These are phyloP conservation scores for Porpolomopsis calyptriformis DNA, from an alignment of 768 basidiomycete species.

Conservation along the genomic window DNA sequence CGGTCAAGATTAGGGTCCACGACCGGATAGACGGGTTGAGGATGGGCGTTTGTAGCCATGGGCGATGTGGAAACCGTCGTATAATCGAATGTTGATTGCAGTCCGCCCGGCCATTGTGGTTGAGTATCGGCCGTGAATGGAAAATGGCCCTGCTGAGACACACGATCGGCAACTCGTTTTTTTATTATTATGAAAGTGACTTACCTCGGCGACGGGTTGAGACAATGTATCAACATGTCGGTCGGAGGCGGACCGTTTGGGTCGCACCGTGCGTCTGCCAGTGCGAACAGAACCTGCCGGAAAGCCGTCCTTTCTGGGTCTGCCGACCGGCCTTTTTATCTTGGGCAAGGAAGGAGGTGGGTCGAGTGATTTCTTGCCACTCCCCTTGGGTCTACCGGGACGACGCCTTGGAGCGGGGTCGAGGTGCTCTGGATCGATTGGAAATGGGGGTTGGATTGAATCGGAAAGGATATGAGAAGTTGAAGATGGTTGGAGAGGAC, in stretches of 20 bases:
- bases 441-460: neutral
- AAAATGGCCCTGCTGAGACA: neutral
- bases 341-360: slow-evolving; percentile 31
- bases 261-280: no score
- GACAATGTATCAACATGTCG: no score
- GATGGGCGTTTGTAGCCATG: slow-evolving; percentile 16
- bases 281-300: slow-evolving; percentile 68
- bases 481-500: no score
- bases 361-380: slow-evolving; percentile 54
- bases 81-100: slow-evolving; percentile 4
- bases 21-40: slow-evolving; percentile 19
- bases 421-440: neutral
- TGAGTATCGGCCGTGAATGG: neutral
- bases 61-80: slow-evolving; percentile 13
- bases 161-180: neutral
- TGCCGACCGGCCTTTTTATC: slow-evolving; percentile 67
- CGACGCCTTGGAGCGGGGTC: slow-evolving; percentile 40
- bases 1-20: slow-evolving; percentile 43
- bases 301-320: slow-evolving; percentile 73
- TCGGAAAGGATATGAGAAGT: neutral
- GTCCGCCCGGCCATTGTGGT: slow-evolving; percentile 5
- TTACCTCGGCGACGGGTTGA: slow-evolving; percentile 2
- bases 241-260: no score
- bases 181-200: neutral
- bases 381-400: slow-evolving; percentile 71